These are phyloP conservation scores for Neohortaea acidophila DNA, from an alignment of 495 filamentous ascomycete species.

Conservation along the genomic window DNA sequence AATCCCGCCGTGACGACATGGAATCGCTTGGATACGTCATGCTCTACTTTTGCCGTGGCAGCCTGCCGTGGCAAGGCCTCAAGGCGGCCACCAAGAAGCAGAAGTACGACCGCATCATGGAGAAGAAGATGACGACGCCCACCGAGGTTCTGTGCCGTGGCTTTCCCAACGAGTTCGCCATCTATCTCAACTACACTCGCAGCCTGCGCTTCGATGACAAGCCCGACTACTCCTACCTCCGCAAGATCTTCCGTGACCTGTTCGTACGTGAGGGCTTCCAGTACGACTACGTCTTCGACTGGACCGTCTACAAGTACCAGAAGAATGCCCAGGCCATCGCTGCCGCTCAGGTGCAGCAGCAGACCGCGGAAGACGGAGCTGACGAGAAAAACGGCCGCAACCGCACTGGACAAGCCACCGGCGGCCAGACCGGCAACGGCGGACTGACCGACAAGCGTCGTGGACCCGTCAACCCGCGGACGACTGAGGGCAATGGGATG, in stretches of 20 bases:
- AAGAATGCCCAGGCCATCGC: constrained; percentile 93
- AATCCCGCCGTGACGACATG: constrained; percentile 99
- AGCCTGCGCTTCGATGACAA: constrained; percentile 99
- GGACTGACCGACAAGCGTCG: constrained; percentile 22
- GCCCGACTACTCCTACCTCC: constrained; percentile 98
- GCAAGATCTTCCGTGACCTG: constrained; percentile 99
- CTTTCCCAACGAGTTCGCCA: constrained; percentile 99
- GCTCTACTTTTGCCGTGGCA: constrained; percentile 99
- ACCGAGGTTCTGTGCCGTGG: constrained; percentile 98
- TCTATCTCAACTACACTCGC: constrained; percentile 98
- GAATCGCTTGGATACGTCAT: constrained; percentile 98
- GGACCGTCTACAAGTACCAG: constrained; percentile 99
- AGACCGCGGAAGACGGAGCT: constrained; percentile 50
- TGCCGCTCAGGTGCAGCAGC: constrained; percentile 47
- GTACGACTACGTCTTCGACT: constrained; percentile 99
- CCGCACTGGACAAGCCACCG: constrained; percentile 45
- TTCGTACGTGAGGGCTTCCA: constrained; percentile 99
- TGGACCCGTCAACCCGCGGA: constrained; percentile 32
- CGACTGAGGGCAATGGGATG: constrained; percentile 88
- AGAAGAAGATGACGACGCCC: constrained; percentile 99
- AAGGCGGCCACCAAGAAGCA: constrained; percentile 99
- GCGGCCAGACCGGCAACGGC: constrained; percentile 55
- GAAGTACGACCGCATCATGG: constrained; percentile 99
- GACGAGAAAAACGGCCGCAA: constrained; percentile 53
- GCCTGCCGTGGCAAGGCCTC: constrained; percentile 96